Evolutionary conservation across 129 eudicot genomes (phyloP), one percentile per base, ranked within the genome.

Genomic region (Arctium minus): DNA sequence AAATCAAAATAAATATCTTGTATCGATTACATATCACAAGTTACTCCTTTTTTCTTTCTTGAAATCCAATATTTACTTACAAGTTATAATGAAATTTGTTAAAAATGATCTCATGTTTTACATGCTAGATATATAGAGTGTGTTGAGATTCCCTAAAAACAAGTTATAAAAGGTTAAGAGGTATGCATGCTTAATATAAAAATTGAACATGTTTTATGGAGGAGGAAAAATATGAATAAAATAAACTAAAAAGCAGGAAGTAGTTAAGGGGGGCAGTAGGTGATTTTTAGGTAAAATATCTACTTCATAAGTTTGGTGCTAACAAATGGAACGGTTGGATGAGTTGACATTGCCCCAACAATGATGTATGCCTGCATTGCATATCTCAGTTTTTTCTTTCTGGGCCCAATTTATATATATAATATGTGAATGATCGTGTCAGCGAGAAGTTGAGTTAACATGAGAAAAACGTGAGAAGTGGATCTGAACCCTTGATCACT

Each of bases 281-380:
- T 89, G 82, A 73, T 77, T 46, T 78, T 85, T 81, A 70, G 89
- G 91, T 91, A 39, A 80, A 17, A 84, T 87, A 86, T 91, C 95
- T 81, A 83, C 91, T 56, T 91, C 95, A 89, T 82, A 72, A 78
- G 82, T 88, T 87, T 89, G 90, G 86, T 72, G 75, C 77, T 46
- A 27, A 32, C 76, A 75, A 75, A 85, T 76, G 90, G 86, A 84
- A 53, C 72, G 39, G 88, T 87, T 87, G 67, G 76, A 70, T 80
- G 70, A 77, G 83, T 36, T 84, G 83, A 77, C 85, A 74, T 60
- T 77, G 53, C 76, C 77, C 72, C 71, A 22, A 39, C 81, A 75
- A 85, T 74, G 77, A 80, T 80, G 70, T 56, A 74, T 46, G 80
- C 81, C 73, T 84, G 38, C 50, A 79, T 73, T 73, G 84, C 80